Conservation (phyloP, 2,329 filamentous ascomycete species). For the Chalaropsis thielavioides region DNA sequence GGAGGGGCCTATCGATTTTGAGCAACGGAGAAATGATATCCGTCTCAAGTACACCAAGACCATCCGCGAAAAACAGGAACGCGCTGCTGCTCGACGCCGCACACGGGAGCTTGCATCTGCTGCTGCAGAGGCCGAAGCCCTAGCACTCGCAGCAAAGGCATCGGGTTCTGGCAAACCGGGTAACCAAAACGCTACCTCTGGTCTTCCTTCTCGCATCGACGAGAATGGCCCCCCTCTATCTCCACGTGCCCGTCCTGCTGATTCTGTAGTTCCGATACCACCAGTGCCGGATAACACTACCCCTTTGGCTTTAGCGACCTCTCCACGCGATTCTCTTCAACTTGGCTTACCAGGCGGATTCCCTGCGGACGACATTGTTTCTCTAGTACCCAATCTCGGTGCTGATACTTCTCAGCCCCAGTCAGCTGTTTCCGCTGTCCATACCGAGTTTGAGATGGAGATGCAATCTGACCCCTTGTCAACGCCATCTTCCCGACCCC, state of each 20-base stretch:
- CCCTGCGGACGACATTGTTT: conserved; percentile 28
- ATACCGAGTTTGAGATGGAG: conserved; percentile 57
- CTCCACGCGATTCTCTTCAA: conserved; percentile 15
- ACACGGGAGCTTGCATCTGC: conserved; percentile 33
- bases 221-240: not conserved
- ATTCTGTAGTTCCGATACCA: not conserved
- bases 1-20: conserved; percentile 69
- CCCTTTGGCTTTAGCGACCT: not conserved
- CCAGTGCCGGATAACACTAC: not conserved
- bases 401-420: conserved; percentile 26
- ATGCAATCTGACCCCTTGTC: conserved; percentile 3
- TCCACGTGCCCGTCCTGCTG: not conserved
- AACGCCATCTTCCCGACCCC: not conserved
- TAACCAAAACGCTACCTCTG: not conserved
- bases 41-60: conserved; percentile 74
- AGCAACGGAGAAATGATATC: conserved; percentile 65
- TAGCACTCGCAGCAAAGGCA: conserved; percentile 29
- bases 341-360: conserved; percentile 46
- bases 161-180: conserved; percentile 19
- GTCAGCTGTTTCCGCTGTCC: conserved; percentile 50
- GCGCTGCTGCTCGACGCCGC: conserved; percentile 37
- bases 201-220: not conserved
- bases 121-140: conserved; percentile 13
- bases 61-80: conserved; percentile 45
- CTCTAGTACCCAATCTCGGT: not conserved